Evolutionary conservation across 805 yeast genomes (phyloP).

Genomic region (Yarrowia yakushimensis): DNA sequence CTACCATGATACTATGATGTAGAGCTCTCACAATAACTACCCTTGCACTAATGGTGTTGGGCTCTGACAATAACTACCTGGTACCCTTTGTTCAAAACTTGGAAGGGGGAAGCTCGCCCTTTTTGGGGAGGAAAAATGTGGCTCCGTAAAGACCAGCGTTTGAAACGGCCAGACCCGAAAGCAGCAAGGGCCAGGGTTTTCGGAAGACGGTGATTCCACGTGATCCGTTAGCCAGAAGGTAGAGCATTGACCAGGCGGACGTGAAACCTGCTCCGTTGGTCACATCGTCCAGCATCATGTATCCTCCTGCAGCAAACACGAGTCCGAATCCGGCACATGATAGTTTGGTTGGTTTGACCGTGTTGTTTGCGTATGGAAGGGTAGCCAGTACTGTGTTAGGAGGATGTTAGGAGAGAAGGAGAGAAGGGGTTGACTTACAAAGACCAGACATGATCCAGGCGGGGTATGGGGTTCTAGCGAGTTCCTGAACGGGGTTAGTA

Average conservation of each 20-base stretch:
- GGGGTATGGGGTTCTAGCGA: constrained; percentile 24
- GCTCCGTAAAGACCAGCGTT: constrained; percentile 68
- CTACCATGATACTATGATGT: too few species aligned
- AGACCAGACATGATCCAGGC: constrained; percentile 25
- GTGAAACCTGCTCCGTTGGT: constrained; percentile 74
- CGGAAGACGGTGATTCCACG: constrained; percentile 45
- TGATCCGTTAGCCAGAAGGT: constrained; percentile 63
- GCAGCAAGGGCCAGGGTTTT: constrained; percentile 50
- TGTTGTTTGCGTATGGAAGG: neutral
- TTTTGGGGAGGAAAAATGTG: constrained; percentile 52
- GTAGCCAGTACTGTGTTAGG: constrained; percentile 15
- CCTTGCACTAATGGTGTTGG: too few species aligned
- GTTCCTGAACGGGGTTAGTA: constrained; percentile 18
- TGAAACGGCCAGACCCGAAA: constrained; percentile 55
- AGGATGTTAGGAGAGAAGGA: too few species aligned
- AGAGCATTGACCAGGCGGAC: constrained; percentile 77
- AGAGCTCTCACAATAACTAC: too few species aligned
- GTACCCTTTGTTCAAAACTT: neutral
- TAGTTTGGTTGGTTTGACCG: constrained; percentile 8
- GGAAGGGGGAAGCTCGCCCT: neutral
- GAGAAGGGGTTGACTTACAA: too few species aligned
- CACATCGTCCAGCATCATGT: constrained; percentile 69
- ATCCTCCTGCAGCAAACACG: constrained; percentile 36
- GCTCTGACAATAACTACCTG: too few species aligned
- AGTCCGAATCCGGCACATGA: constrained; percentile 31